Base-by-base conservation (phyloP, 768 basidiomycete genomes). In the Glaciozyma martinii region DNA sequence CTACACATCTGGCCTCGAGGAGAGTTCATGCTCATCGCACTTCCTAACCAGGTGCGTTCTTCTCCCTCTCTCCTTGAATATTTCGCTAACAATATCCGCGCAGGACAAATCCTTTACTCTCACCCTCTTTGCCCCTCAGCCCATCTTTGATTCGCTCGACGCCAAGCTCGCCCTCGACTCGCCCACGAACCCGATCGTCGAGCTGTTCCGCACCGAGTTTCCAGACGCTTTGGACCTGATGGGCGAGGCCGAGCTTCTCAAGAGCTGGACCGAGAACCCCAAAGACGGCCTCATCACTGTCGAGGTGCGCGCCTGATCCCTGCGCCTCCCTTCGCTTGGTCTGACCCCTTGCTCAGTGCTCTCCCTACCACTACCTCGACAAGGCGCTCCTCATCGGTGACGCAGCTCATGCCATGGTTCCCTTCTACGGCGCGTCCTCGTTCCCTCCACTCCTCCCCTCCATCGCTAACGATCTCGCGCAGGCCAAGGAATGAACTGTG, bases 1-100 rank as follows among this genome's bases (percentile, higher is more conserved):
- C 85, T 99, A 71, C 94, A 99, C 79, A 97, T 99, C 74, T 99
- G 94, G 94, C 95, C 94, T 70, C 87, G 94, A 75, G 89, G 92
- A 77, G 90, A 91, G 55, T 98, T 98, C 82, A 99, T 99, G 94
- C 84, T 99, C 73, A 97, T 99, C 74, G 94, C 91, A 27, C 85
- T 99, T 63, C 92, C 94, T 71, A 99, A 99, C 81, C 86, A 89
- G 82, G 94, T 94, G 79, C 78, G 79, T 75, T 71, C 16, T 67
- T 61, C 66, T 32, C 61, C 27, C 53, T 60, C 23, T 40, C 25
- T 21, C 10, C 25, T 25, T 25, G 52, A 42, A 64, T 46, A 13
- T 13, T 13, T 3, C 10, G 37, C 59, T 61, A 62, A 33, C 43
- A 42, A 10, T 33, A 21, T 52, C 70, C 67, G 30, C 54, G 10